phyloP scores from a whole-genome alignment of 352 stramenopile genomes.

The Globisporangium splendens region DNA sequence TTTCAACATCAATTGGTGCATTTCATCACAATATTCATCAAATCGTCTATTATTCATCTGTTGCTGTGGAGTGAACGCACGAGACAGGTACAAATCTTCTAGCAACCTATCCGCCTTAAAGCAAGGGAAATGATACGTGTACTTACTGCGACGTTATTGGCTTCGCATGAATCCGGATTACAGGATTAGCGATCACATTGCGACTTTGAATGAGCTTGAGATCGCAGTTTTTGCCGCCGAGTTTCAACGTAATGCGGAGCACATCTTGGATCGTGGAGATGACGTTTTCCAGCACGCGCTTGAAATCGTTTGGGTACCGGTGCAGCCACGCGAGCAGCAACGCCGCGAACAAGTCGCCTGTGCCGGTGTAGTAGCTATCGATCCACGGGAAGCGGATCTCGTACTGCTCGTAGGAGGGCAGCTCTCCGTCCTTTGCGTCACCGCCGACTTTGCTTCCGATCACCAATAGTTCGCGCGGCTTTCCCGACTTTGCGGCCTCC shows the following conservation, averaged over 20 bases:
- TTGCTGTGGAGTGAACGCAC: no score
- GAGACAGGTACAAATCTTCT: no score
- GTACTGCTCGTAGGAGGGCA: constrained; percentile 57
- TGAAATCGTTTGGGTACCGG: constrained; percentile 55
- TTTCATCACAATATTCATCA: no score
- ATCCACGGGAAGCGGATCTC: constrained; percentile 77
- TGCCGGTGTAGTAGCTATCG: constrained; percentile 82
- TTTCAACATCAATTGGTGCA: no score
- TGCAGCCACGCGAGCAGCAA: constrained; percentile 81
- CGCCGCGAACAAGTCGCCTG: constrained; percentile 77
- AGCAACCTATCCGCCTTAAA: no score
- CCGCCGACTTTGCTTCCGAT: constrained; percentile 56
- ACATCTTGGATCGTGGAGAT: constrained; percentile 81
- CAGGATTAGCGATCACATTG: constrained; percentile 61
- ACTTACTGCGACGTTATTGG: constrained; percentile 1
- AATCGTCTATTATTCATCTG: no score
- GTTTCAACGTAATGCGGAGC: constrained; percentile 56
- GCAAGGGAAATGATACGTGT: no score
- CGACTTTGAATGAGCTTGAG: constrained; percentile 83
- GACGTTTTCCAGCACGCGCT: constrained; percentile 67
- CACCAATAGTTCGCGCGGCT: constrained; percentile 50
- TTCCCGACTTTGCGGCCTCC: constrained; percentile 18
- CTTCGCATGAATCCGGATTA: constrained; percentile 47
- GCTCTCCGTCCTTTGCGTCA: constrained; percentile 2
- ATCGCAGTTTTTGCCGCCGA: constrained; percentile 68